Evolutionary conservation across 1,284 basidiomycete species (phyloP), one percentile per base, ranked within the genome.

Genomic region (Heterobasidion occidentale): DNA sequence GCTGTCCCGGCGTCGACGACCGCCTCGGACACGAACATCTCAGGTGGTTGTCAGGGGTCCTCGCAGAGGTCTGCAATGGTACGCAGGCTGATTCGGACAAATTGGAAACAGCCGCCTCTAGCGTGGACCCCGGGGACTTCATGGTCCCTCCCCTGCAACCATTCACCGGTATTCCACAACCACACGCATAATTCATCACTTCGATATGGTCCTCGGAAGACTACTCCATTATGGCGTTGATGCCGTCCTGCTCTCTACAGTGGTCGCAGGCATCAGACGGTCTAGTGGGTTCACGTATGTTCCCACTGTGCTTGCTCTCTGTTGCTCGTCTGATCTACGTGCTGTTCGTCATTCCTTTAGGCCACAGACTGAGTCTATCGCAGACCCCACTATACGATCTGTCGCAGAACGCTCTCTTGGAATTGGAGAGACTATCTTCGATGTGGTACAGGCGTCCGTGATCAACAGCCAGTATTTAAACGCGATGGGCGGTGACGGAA

Each of bases 191-290:
- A 14, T 45, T 45, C 42, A 45, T 45, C 27, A 27, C 27, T 8
- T 45, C 42, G 42, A 45, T 34, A 92, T 90, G 88, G 84, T 79
- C 53, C 73, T 97, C 46, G 94, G 93, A 64, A 82, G 86, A 70
- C 72, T 98, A 27, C 70, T 88, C 46, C 95, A 98, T 73, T 94
- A 91, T 66, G 81, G 87, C 46, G 72, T 90, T 55, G 96, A 98
- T 68, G 91, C 89, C 27, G 80, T 93, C 55, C 78, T 98, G 48
- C 62, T 98, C 54, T 94, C 93, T 15, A 92, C 95, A 9, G 80
- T 98, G 9, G 73, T 96, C 20, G 95, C 95, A 38, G 96, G 96
- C 38, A 86, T 99, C 63, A 90, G 89, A 72, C 86, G 92, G 61
- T 88, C 93, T 35, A 94, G 88, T 58, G 94, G 94, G 38, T 93